These are phyloP conservation scores for Phylloporus sp. DNA, from an alignment of 768 basidiomycete genomes.

Conservation along the genomic window DNA sequence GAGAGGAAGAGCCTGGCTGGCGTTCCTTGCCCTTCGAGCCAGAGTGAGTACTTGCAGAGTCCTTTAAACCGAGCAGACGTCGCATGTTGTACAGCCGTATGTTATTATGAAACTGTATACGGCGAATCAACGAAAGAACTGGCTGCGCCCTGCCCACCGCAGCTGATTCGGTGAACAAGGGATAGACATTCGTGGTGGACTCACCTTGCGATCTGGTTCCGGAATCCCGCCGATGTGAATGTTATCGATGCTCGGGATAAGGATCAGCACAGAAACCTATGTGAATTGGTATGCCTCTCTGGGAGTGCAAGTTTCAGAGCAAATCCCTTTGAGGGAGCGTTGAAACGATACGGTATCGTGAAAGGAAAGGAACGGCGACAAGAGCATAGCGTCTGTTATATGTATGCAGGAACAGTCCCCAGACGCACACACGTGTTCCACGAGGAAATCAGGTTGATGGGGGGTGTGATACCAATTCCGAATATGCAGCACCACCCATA, in stretches of 20 bases:
- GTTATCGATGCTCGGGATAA: conserved; percentile 5
- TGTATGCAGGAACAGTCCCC: conserved; percentile 12
- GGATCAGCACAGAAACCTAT: neutral
- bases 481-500: neutral
- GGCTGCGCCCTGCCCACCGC: conserved; percentile 15
- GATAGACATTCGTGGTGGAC: conserved; percentile 3
- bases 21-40: conserved; percentile 26
- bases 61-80: conserved; percentile 30
- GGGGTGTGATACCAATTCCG: conserved; percentile 2
- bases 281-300: conserved; percentile 3
- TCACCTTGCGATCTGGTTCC: conserved; percentile 9
- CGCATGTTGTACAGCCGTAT: conserved; percentile 24
- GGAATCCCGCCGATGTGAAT: neutral
- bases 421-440: conserved; percentile 11
- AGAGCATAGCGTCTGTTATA: conserved; percentile 18
- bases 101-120: conserved; percentile 9
- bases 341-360: conserved; percentile 7
- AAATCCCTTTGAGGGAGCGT: neutral
- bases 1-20: conserved; percentile 9
- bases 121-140: conserved; percentile 14
- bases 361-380: conserved; percentile 9
- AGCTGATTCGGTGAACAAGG: conserved; percentile 14
- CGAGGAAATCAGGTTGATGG: conserved; percentile 10
- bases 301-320: neutral
- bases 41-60: conserved; percentile 7